phyloP scores from a whole-genome alignment of 768 basidiomycete genomes.

The Lactarius akahatsu region DNA sequence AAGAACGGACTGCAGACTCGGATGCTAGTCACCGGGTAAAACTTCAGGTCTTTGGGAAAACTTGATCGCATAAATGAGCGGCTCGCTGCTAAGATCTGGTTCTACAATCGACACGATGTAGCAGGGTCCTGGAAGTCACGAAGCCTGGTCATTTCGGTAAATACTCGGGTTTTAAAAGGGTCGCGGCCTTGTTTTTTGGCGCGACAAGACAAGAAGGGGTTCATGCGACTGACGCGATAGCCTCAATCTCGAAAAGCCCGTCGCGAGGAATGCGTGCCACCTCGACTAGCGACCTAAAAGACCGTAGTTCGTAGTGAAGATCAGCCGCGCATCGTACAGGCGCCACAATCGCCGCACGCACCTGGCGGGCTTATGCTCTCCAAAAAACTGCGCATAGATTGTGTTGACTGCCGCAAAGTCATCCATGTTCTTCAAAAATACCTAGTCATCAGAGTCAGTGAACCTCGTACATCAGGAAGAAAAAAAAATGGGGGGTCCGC shows the following conservation, averaged over 20 bases:
- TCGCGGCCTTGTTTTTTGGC: not conserved
- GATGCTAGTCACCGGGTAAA: not conserved
- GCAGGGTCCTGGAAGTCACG: not conserved
- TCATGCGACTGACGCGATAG: slow-evolving; percentile 53
- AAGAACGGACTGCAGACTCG: too few species aligned
- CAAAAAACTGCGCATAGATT: slow-evolving; percentile 83
- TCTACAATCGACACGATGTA: not conserved
- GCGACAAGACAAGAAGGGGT: not conserved
- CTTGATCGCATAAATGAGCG: not conserved
- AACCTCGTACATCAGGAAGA: too few species aligned
- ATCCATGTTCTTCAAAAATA: slow-evolving; percentile 90
- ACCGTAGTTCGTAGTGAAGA: not conserved
- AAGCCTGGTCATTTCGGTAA: not conserved
- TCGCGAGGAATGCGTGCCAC: slow-evolving; percentile 86
- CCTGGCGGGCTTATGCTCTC: slow-evolving; percentile 88
- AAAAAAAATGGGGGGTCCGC: slow-evolving; percentile 30
- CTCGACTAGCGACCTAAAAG: slow-evolving; percentile 69
- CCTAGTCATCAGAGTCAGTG: slow-evolving; percentile 43
- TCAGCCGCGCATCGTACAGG: not conserved
- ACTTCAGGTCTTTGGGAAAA: not conserved
- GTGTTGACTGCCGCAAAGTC: slow-evolving; percentile 84
- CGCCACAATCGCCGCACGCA: slow-evolving; percentile 4
- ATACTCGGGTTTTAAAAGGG: not conserved
- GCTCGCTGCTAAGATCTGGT: not conserved
- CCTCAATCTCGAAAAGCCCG: slow-evolving; percentile 91